Conservation (phyloP, 768 basidiomycete species). For the Daedaleopsis sinensis region DNA sequence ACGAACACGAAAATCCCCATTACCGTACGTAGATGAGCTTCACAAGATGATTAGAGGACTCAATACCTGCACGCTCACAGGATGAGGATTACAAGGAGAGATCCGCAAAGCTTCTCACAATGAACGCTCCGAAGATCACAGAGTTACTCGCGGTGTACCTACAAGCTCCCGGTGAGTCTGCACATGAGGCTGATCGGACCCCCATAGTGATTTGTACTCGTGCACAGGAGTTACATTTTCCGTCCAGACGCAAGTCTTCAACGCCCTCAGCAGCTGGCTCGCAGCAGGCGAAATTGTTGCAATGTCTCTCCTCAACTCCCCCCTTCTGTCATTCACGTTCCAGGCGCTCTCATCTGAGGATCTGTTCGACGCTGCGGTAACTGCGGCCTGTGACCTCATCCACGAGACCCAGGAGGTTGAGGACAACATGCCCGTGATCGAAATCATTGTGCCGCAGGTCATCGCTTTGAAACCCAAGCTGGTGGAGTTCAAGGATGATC, state of each 20-base stretch:
- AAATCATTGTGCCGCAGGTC: constrained; percentile 86
- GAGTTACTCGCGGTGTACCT: constrained; percentile 86
- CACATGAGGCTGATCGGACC: background rate
- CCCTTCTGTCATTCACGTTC: constrained; percentile 82
- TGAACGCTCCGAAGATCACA: constrained; percentile 71
- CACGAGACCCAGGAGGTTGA: constrained; percentile 98
- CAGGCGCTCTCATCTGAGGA: constrained; percentile 81
- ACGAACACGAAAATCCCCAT: constrained; percentile 87
- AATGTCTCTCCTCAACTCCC: constrained; percentile 65
- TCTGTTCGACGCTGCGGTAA: constrained; percentile 92
- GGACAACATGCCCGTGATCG: constrained; percentile 88
- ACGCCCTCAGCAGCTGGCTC: constrained; percentile 87
- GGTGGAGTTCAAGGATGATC: constrained; percentile 65
- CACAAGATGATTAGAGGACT: background rate
- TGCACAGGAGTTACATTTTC: constrained; percentile 75
- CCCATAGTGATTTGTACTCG: constrained; percentile 1
- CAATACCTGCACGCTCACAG: constrained; percentile 39
- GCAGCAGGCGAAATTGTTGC: constrained; percentile 81
- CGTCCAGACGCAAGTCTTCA: constrained; percentile 83
- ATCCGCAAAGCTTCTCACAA: constrained; percentile 61
- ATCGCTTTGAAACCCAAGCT: constrained; percentile 72
- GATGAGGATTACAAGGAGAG: constrained; percentile 76
- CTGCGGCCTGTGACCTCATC: constrained; percentile 91
- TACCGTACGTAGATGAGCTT: constrained; percentile 58
- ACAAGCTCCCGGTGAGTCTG: constrained; percentile 74